phyloP scores from a whole-genome alignment of 768 basidiomycete genomes.

The Mycena venus region DNA sequence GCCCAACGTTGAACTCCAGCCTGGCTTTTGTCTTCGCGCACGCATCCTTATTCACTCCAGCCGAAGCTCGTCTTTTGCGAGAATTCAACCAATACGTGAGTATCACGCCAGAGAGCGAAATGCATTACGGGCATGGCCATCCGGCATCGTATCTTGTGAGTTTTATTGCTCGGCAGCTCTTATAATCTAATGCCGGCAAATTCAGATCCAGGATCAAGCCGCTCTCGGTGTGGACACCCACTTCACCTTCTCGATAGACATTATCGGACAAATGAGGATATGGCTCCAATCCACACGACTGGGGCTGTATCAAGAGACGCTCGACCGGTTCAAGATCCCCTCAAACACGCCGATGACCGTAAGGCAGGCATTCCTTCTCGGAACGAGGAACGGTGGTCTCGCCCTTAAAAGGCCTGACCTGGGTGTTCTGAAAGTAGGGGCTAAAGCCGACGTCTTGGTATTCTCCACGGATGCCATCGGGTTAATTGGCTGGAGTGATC shows the following conservation, averaged over 20 bases:
- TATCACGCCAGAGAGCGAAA: constrained; percentile 25
- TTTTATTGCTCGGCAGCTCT: background rate
- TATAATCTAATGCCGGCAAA: background rate
- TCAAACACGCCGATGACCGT: constrained; percentile 22
- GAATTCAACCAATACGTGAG: constrained; percentile 20
- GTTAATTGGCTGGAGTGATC: constrained; percentile 23
- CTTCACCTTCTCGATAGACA: constrained; percentile 23
- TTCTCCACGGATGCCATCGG: constrained; percentile 15
- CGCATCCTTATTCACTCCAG: constrained; percentile 1
- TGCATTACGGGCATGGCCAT: constrained; percentile 24
- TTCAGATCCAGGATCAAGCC: constrained; percentile 15
- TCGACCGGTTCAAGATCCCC: constrained; percentile 12
- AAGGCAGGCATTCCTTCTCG: constrained; percentile 19
- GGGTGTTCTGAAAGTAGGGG: constrained; percentile 16
- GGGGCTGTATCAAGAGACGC: constrained; percentile 3
- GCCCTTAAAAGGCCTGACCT: constrained; percentile 23
- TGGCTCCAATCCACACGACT: constrained; percentile 21
- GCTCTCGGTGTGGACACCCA: constrained; percentile 22
- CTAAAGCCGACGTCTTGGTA: constrained; percentile 19
- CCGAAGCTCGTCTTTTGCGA: constrained; percentile 17
- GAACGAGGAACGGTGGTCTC: constrained; percentile 24
- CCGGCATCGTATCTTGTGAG: constrained; percentile 11
- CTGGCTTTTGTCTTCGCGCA: constrained; percentile 22
- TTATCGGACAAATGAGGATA: constrained; percentile 15
- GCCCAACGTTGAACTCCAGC: constrained; percentile 13